Percentiles rank a stretch among this genome's conserved stretches.
These are phyloP conservation scores for Arctium minus DNA, from an alignment of 129 eudicot genomes.

Conservation along the genomic window DNA sequence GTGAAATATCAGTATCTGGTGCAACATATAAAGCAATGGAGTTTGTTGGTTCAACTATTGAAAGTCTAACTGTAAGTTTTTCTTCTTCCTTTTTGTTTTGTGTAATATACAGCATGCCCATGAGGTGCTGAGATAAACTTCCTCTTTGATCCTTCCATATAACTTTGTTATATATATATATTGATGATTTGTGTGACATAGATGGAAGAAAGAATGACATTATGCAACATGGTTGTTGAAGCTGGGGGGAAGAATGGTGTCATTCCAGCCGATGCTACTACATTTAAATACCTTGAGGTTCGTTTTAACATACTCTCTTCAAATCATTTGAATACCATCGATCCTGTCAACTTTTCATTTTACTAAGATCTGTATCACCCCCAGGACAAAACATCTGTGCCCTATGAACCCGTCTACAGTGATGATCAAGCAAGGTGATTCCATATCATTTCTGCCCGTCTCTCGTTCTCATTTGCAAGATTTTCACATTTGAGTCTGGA, in stretches of 20 bases:
- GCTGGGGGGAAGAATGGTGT: conserved; percentile 74
- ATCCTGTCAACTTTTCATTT: not conserved
- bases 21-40: conserved; percentile 98
- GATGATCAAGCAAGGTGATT: conserved; percentile 59
- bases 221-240: conserved; percentile 76
- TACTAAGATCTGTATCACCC: not conserved
- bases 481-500: not conserved
- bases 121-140: too few species aligned
- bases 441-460: not conserved
- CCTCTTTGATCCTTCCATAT: too few species aligned
- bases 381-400: conserved; percentile 20
- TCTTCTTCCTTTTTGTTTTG: not conserved
- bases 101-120: too few species aligned
- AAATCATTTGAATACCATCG: not conserved
- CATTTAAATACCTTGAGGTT: conserved; percentile 61
- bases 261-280: conserved; percentile 62
- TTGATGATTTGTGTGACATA: not conserved
- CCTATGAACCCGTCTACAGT: conserved; percentile 27
- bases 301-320: not conserved
- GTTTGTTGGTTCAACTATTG: conserved; percentile 76
- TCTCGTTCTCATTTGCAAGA: not conserved
- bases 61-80: conserved; percentile 70
- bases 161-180: too few species aligned
- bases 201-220: conserved; percentile 84
- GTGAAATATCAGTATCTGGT: conserved; percentile 97